Evolutionary conservation across 495 filamentous ascomycete genomes (phyloP).

Genomic region (Neurospora sp.): DNA sequence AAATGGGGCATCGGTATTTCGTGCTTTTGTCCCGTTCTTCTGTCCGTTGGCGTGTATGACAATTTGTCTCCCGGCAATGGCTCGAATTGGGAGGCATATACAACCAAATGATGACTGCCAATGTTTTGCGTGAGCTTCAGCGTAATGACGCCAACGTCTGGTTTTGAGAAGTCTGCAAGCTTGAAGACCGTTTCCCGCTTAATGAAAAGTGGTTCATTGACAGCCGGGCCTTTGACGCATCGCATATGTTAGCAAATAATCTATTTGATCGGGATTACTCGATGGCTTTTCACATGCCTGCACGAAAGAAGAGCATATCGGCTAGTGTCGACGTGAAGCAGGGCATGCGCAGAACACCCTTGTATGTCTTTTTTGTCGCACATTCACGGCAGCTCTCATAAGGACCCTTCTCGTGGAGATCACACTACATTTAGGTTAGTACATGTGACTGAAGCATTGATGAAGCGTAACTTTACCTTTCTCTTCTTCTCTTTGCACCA

Average conservation of each 20-base stretch:
- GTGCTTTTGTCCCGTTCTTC: neutral
- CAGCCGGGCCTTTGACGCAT: constrained; percentile 11
- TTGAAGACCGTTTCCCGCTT: constrained; percentile 3
- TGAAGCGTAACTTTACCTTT: constrained; percentile 8
- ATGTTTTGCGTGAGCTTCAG: constrained; percentile 18
- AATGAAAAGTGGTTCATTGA: constrained; percentile 22
- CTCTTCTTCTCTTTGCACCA: constrained; percentile 20
- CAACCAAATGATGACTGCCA: constrained; percentile 13
- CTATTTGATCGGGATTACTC: neutral
- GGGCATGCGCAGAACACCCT: constrained; percentile 11
- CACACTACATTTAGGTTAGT: constrained; percentile 12
- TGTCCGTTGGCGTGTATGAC: constrained; percentile 16
- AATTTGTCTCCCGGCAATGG: constrained; percentile 15
- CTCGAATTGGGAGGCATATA: constrained; percentile 21
- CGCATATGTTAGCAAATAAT: neutral
- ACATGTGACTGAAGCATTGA: neutral
- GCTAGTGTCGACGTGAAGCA: constrained; percentile 17
- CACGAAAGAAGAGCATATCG: constrained; percentile 20
- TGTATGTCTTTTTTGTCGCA: constrained; percentile 11
- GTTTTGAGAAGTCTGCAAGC: constrained; percentile 14
- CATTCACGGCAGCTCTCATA: constrained; percentile 17
- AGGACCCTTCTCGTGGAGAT: constrained; percentile 9
- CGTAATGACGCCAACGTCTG: constrained; percentile 8
- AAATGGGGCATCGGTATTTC: constrained; percentile 17
- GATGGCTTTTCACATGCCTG: constrained; percentile 5